Percentiles rank a stretch among this genome's conserved stretches.
Evolutionary conservation across 164 flowering plant genomes (phyloP).

Genomic region (Kalanchoe fedtschenkoi): DNA sequence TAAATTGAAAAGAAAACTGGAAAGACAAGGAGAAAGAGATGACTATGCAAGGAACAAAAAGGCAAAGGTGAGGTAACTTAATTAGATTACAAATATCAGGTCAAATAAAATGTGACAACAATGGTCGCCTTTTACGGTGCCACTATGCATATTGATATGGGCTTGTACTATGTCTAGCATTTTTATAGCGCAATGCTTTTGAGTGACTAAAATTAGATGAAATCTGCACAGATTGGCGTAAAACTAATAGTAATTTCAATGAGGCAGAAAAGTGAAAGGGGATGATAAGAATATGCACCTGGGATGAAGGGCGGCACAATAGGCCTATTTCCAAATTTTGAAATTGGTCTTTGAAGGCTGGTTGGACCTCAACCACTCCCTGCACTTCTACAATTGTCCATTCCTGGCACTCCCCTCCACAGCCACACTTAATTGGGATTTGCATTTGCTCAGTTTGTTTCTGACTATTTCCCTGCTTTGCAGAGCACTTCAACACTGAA

Average conservation of each 20-base stretch:
- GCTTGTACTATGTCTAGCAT: too few species aligned
- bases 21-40: not conserved
- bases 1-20: not conserved
- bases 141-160: too few species aligned
- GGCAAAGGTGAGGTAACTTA: not conserved
- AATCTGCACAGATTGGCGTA: too few species aligned
- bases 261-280: not conserved
- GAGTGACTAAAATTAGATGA: too few species aligned
- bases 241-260: not conserved
- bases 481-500: too few species aligned
- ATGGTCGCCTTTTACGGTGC: too few species aligned
- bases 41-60: not conserved
- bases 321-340: constrained; percentile 67
- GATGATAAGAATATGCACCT: constrained; percentile 30
- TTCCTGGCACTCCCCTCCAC: constrained; percentile 59
- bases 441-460: constrained; percentile 28
- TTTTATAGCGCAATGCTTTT: too few species aligned
- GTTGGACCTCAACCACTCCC: constrained; percentile 68
- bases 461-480: not conserved
- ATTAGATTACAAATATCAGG: too few species aligned
- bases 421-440: constrained; percentile 67
- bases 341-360: constrained; percentile 35
- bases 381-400: constrained; percentile 88
- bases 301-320: constrained; percentile 71
- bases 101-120: too few species aligned